Conservation (phyloP, 805 yeast species). For the Lipomyces lipofer region DNA sequence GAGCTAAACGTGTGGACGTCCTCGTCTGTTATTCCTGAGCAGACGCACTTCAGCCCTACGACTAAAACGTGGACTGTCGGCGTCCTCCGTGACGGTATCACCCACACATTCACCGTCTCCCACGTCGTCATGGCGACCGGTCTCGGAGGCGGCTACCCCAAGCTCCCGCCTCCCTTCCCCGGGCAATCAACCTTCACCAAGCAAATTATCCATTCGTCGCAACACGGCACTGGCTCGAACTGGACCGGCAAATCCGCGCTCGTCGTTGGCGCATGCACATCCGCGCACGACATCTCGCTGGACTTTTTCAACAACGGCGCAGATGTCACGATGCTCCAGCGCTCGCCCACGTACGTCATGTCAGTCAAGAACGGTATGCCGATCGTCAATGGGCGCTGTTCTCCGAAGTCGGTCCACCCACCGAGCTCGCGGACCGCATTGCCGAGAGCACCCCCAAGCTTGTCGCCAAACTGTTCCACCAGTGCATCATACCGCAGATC, state of each 20-base stretch:
- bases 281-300: slow-evolving; percentile 50
- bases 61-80: slow-evolving; percentile 42
- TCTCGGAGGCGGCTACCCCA: slow-evolving; percentile 48
- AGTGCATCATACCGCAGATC: slow-evolving; percentile 39
- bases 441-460: slow-evolving; percentile 42
- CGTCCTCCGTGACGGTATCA: slow-evolving; percentile 35
- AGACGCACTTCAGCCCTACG: slow-evolving; percentile 40
- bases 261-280: slow-evolving; percentile 50
- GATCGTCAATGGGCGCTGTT: slow-evolving; percentile 26
- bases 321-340: slow-evolving; percentile 47
- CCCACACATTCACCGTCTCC: slow-evolving; percentile 29
- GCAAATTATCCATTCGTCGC: slow-evolving; percentile 46
- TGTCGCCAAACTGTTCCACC: slow-evolving; percentile 43
- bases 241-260: slow-evolving; percentile 47
- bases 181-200: slow-evolving; percentile 45
- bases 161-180: slow-evolving; percentile 44
- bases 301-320: slow-evolving; percentile 50
- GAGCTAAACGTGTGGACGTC: slow-evolving; percentile 46
- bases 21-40: slow-evolving; percentile 37
- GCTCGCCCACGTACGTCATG: slow-evolving; percentile 49
- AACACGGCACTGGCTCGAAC: slow-evolving; percentile 45
- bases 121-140: slow-evolving; percentile 50
- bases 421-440: slow-evolving; percentile 46
- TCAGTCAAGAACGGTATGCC: slow-evolving; percentile 42
- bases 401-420: slow-evolving; percentile 40